phyloP scores from a whole-genome alignment of 768 basidiomycete species.

The Phanerochaete carnosa region DNA sequence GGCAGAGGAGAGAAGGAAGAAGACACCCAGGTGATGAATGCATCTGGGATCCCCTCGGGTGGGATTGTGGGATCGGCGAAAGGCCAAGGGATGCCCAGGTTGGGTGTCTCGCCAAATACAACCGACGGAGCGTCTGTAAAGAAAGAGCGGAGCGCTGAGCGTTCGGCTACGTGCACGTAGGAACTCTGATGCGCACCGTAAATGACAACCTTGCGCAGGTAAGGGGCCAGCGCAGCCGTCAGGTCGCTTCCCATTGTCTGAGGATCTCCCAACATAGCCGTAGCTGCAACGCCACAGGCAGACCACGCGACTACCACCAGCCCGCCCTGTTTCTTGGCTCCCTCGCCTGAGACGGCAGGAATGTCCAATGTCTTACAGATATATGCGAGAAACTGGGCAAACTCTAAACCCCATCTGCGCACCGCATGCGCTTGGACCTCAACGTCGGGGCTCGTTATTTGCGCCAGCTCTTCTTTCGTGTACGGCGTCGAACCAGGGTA shows the following conservation, averaged over 20 bases:
- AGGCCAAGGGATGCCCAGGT: neutral
- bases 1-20: neutral
- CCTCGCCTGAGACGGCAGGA: neutral
- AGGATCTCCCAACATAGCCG: constrained; percentile 4
- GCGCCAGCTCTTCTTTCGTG: neutral
- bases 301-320: constrained; percentile 9
- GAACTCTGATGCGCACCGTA: neutral
- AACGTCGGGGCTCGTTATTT: neutral
- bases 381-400: neutral
- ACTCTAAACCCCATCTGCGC: neutral
- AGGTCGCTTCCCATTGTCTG: neutral
- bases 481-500: neutral
- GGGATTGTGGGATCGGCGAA: neutral
- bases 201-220: neutral
- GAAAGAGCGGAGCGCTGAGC: neutral
- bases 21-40: neutral
- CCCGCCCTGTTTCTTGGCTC: neutral
- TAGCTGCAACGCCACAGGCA: neutral
- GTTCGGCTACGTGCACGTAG: neutral
- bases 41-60: neutral
- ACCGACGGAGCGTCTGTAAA: neutral
- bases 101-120: neutral
- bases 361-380: neutral
- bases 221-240: neutral
- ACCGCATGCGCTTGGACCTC: neutral